A percentile compares a stretch with the other conserved stretches of the same genome.
These are phyloP conservation scores for Chalciporus pseudorubinellus DNA, from an alignment of 768 basidiomycete genomes.

Conservation along the genomic window DNA sequence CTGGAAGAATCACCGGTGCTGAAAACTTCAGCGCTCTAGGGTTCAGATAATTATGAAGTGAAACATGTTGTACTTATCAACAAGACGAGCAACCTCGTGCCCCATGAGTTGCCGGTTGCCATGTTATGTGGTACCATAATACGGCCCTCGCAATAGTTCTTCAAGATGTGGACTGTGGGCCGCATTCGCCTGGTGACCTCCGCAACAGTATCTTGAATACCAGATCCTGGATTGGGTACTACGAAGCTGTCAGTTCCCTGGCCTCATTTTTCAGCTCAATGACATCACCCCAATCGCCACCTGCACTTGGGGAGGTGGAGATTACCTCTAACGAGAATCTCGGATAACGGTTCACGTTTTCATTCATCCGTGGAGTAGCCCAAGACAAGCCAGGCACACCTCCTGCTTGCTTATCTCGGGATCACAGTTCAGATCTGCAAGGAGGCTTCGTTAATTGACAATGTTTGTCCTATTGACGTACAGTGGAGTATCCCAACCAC, in stretches of 20 bases:
- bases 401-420: neutral
- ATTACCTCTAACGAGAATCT: constrained; percentile 8
- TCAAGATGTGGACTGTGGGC: neutral
- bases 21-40: neutral
- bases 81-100: neutral
- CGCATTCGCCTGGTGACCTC: neutral
- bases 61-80: neutral
- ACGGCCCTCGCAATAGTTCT: neutral
- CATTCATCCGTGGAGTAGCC: constrained; percentile 17
- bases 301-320: constrained; percentile 6
- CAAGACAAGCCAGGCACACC: neutral
- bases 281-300: neutral
- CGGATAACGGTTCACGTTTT: neutral
- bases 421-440: constrained; percentile 9
- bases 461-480: constrained; percentile 4
- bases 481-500: neutral
- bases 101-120: neutral
- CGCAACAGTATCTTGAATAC: neutral
- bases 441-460: neutral
- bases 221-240: neutral
- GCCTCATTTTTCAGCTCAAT: constrained; percentile 7
- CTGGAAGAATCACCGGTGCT: neutral
- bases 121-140: neutral
- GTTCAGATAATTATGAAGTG: neutral
- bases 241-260: constrained; percentile 10